Evolutionary conservation across 768 basidiomycete species (phyloP).

Genomic region (Phlegmacium glaucopus): DNA sequence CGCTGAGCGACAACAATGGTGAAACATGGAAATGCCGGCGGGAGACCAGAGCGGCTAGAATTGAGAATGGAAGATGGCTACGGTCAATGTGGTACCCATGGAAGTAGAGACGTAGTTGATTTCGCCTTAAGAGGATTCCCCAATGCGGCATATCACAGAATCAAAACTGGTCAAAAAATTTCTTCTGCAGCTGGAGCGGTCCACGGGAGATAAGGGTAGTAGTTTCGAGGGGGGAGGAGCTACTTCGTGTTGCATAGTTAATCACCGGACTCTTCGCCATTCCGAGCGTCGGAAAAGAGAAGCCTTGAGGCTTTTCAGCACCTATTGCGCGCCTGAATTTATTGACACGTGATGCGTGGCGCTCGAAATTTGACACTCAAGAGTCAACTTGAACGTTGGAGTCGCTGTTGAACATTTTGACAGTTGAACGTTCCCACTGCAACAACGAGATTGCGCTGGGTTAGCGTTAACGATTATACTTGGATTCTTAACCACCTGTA

Average conservation of each 20-base stretch:
- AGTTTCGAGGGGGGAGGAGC: constrained; percentile 53
- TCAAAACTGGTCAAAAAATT: constrained; percentile 49
- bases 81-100: constrained; percentile 74
- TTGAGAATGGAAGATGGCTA: constrained; percentile 53
- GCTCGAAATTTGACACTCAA: no score
- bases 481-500: constrained; percentile 7
- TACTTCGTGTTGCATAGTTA: constrained; percentile 52
- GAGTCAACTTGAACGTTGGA: no score
- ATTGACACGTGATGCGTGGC: no score
- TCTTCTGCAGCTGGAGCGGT: constrained; percentile 56
- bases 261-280: constrained; percentile 65
- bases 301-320: no score
- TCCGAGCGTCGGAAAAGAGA: constrained; percentile 39
- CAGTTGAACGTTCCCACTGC: background rate
- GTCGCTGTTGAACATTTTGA: no score
- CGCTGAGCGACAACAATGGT: constrained; percentile 65
- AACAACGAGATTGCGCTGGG: constrained; percentile 10
- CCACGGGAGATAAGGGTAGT: constrained; percentile 39
- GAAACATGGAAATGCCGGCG: constrained; percentile 73
- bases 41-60: constrained; percentile 56
- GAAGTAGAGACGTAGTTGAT: constrained; percentile 76
- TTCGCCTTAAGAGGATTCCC: constrained; percentile 53
- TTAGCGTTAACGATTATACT: constrained; percentile 3
- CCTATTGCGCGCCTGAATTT: no score
- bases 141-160: constrained; percentile 72